Percentiles rank a stretch among this genome's conserved stretches.
Conservation (phyloP, 345 rosid species). For the Trapa bicornis region DNA sequence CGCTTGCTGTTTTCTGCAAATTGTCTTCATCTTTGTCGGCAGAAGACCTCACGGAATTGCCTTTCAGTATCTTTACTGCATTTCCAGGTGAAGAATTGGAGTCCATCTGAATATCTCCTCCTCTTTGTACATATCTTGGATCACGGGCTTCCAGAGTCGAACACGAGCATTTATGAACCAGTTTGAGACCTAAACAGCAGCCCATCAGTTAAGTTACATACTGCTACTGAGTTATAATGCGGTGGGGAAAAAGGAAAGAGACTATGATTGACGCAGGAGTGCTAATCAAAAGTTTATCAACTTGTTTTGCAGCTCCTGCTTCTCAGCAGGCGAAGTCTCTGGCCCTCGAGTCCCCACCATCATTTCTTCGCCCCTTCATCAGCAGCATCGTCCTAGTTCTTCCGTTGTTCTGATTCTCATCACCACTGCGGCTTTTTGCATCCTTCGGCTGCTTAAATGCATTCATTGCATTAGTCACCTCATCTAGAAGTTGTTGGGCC, state of each 20-base stretch:
- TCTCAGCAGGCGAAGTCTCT: constrained; percentile 33
- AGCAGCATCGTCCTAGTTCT: constrained; percentile 26
- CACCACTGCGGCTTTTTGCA: constrained; percentile 29
- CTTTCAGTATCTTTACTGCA: constrained; percentile 28
- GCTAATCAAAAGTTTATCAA: constrained; percentile 49
- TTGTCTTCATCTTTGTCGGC: constrained; percentile 25
- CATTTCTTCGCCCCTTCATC: constrained; percentile 18
- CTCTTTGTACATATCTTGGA: constrained; percentile 90
- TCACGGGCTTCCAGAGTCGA: constrained; percentile 99
- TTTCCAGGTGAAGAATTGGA: constrained; percentile 57
- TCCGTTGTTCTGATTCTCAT: constrained; percentile 16
- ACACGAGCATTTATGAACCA: constrained; percentile 98
- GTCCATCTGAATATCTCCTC: constrained; percentile 56
- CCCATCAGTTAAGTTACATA: neutral
- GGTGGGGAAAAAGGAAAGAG: no score
- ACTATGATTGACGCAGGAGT: no score
- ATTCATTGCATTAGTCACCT: constrained; percentile 60
- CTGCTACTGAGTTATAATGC: no score
- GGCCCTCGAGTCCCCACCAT: constrained; percentile 13
- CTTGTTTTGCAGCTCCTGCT: constrained; percentile 73
- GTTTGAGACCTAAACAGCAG: constrained; percentile 57
- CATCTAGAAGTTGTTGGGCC: constrained; percentile 67
- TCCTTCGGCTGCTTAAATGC: constrained; percentile 52
- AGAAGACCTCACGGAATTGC: constrained; percentile 27
- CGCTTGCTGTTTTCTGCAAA: constrained; percentile 18